phyloP scores from a whole-genome alignment of 1,284 basidiomycete genomes.

The Cryptococcus maquisensis region DNA sequence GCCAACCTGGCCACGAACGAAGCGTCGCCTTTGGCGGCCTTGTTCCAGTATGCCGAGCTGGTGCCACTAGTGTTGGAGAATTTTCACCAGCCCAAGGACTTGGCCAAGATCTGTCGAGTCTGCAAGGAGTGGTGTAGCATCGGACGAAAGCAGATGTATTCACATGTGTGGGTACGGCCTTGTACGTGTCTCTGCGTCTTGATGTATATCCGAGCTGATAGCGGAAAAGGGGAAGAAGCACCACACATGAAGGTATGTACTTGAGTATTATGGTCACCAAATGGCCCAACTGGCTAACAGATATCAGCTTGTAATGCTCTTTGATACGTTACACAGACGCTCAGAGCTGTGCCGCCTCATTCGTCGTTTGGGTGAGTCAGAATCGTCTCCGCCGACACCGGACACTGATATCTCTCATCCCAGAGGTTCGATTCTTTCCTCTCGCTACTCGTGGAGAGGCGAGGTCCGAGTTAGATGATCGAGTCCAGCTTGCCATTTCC shows the following conservation, averaged over 20 bases:
- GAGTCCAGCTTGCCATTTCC: conserved; percentile 25
- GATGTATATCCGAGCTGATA: not conserved
- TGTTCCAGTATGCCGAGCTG: conserved; percentile 39
- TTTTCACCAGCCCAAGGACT: conserved; percentile 34
- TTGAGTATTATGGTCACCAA: too few species aligned
- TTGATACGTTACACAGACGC: conserved; percentile 29
- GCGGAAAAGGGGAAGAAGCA: conserved; percentile 34
- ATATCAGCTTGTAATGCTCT: conserved; percentile 35
- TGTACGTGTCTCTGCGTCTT: conserved; percentile 27
- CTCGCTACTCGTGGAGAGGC: conserved; percentile 32
- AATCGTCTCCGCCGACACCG: too few species aligned
- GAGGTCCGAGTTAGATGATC: conserved; percentile 31
- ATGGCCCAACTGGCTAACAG: conserved; percentile 1
- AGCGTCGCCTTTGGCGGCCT: conserved; percentile 23
- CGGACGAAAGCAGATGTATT: conserved; percentile 34
- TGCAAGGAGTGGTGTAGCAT: conserved; percentile 27
- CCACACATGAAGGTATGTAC: conserved; percentile 23
- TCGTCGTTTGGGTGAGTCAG: conserved; percentile 31
- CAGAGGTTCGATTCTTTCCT: conserved; percentile 47
- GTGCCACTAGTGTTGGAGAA: conserved; percentile 32
- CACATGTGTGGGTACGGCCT: conserved; percentile 44
- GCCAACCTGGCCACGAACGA: not conserved
- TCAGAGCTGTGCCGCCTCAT: conserved; percentile 36
- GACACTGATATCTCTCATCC: not conserved
- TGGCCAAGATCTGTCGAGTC: conserved; percentile 33